Percentiles rank a stretch among this genome's conserved stretches.
phyloP scores from a whole-genome alignment of 2,329 filamentous ascomycete genomes.

The Blastomyces gilchristii region DNA sequence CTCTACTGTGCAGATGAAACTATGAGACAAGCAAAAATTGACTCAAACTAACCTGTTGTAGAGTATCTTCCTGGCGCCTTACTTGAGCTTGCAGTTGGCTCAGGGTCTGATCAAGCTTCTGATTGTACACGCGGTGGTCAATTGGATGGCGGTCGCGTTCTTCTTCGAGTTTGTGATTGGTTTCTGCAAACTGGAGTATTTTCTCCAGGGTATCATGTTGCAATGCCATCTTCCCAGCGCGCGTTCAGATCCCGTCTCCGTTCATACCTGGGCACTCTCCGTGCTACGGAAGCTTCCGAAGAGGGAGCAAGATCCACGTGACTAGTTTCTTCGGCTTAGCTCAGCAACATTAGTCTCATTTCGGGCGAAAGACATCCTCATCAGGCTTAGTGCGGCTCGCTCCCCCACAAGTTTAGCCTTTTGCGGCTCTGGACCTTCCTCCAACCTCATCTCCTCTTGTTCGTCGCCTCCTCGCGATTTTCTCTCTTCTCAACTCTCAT shows the following conservation, averaged over 20 bases:
- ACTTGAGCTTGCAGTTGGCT: slow-evolving; percentile 52
- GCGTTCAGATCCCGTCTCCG: background rate
- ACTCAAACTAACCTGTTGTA: slow-evolving; percentile 33
- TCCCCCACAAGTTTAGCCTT: background rate
- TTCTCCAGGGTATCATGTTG: slow-evolving; percentile 11
- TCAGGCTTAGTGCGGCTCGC: background rate
- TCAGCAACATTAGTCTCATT: background rate
- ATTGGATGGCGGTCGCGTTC: slow-evolving; percentile 23
- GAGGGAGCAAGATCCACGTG: background rate
- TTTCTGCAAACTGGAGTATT: slow-evolving; percentile 23
- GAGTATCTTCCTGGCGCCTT: slow-evolving; percentile 36
- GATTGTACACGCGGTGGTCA: slow-evolving; percentile 27
- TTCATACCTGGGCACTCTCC: background rate
- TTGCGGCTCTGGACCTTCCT: slow-evolving; percentile 4
- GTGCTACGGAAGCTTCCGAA: too few species aligned
- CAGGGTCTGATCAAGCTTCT: slow-evolving; percentile 53
- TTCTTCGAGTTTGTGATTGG: slow-evolving; percentile 27
- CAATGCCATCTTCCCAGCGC: slow-evolving; percentile 1
- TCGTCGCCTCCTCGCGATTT: background rate
- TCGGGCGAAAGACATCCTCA: background rate
- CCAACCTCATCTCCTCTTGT: slow-evolving; percentile 1
- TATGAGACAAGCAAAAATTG: too few species aligned
- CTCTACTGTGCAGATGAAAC: background rate
- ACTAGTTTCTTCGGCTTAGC: background rate
- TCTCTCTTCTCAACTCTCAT: background rate